Base-by-base conservation (phyloP, 2,329 filamentous ascomycete species). In the Grosmannia serpens region DNA sequence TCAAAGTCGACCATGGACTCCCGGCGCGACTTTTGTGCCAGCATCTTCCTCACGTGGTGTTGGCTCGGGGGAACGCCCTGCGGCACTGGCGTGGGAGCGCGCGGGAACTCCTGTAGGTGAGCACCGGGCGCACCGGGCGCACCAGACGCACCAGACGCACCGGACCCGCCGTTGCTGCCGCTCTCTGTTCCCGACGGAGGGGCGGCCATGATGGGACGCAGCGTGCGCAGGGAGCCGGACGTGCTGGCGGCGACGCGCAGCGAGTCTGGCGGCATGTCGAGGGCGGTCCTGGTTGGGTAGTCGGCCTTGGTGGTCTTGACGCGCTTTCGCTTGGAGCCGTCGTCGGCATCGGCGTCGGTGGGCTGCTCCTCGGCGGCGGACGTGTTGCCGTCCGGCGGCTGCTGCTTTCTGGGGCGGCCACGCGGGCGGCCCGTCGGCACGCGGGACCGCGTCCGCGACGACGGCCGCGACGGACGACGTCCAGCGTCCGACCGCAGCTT, bases 201-300 rank as follows among this genome's bases (percentile, higher is more conserved):
- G 3, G 73, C 76, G 27, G 79, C 74, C 35, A 80, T 77, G 59
- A 89, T 79, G 4, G 92, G 92, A 51, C 91, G 83, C 70, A 96
- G 88, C 53, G 86, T 86, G 50, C 92, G 87, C 60, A 97, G 79
- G 6, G 91, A 96, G 49, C 90, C 89, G 51, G 91, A 87, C 20
- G 89, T 95, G 69, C 90, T 95, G 53, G 92, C 92, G 61, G 89
- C 86, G n/a, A 96, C 90, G 54, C 91, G 83, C 29, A 97, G 76
- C 4, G 89, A 95, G 54, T 94, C 90, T 11, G 85, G 82, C 33
- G 84, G 85, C 46, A 82, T 79, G 56, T 86, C 88, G 65, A 96
- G 88, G 26, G 41, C 20, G 4, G 82, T 82, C 64, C 83, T 86
- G 61, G 10, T 60, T 52, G 60, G 65, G 65, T 64, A 72, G 55